Evolutionary conservation across 116 monocot genomes (phyloP), one percentile per base, ranked within the genome.

Genomic region (Thalassia testudinum): DNA sequence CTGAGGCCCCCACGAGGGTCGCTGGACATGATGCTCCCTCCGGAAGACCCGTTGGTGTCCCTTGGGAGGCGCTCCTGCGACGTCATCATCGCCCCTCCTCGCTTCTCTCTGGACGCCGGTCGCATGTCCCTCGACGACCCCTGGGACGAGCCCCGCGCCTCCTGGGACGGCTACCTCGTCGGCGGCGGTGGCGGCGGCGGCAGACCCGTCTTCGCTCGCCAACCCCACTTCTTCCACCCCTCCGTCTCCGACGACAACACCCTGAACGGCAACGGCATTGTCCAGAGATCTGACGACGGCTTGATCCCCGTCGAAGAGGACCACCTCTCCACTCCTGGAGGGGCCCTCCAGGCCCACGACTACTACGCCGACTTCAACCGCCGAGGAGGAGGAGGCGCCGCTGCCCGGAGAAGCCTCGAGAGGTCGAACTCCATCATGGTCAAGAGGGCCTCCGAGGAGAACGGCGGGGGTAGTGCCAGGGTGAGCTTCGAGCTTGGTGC

Each of bases 141-240:
- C 1, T 79, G 73, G 68, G 92, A 91, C 55, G 79, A 82, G 62
- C 82, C 86, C 0, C 70, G 86, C 30, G 83, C 87, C 2, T 87
- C 92, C 0, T 87, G 86, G 87, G 92, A 87, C n/a, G 86, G 76
- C 2, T 70, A 72, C 69, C 59, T 79, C 26, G 60, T 61, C 17
- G 73, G 78, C 12, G 40, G 40, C 14, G 40, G 11, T 40, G 40
- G 40, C 14, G 40, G 40, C 14, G 19, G 18, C 2, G 72, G 58
- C 25, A 59, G 82, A 19, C 48, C 74, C 7, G 44, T 52, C 7
- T 47, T 62, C 28, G 67, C 75, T 42, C 43, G 72, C 3, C 53
- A 69, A 16, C 67, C 61, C 5, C 72, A 86, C 0, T 75, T 79
- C 65, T 70, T 82, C 25, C n/a, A n/a, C n/a, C n/a, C n/a, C n/a